Conservation (phyloP, 495 filamentous ascomycete species). For the Penicillium argentinense region DNA sequence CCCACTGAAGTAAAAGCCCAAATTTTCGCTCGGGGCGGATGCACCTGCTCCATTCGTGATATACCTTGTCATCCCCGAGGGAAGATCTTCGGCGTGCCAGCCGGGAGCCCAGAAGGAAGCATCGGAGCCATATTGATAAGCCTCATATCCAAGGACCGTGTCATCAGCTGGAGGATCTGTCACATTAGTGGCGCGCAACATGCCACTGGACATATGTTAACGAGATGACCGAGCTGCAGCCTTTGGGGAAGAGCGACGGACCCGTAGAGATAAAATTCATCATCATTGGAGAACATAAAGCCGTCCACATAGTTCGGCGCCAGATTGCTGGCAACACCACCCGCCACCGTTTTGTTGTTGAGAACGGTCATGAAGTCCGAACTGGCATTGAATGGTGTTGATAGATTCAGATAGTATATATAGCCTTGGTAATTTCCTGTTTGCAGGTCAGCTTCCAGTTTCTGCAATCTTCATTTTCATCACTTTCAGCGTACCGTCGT, state of each 20-base stretch:
- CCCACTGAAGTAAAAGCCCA: slow-evolving; percentile 71
- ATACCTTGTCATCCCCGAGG: slow-evolving; percentile 55
- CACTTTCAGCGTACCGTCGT: slow-evolving; percentile 13
- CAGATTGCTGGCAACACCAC: slow-evolving; percentile 50
- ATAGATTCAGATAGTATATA: slow-evolving; percentile 46
- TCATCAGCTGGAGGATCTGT: slow-evolving; percentile 4
- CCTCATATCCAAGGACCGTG: slow-evolving; percentile 40
- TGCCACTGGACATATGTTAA: slow-evolving; percentile 7
- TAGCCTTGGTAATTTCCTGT: slow-evolving; percentile 52
- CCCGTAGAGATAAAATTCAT: slow-evolving; percentile 53
- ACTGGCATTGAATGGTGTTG: slow-evolving; percentile 43
- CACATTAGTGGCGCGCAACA: background rate
- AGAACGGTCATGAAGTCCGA: slow-evolving; percentile 18
- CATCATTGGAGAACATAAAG: slow-evolving; percentile 64
- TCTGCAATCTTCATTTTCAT: background rate
- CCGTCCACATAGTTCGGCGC: slow-evolving; percentile 62
- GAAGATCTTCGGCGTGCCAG: slow-evolving; percentile 37
- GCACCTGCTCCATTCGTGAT: slow-evolving; percentile 63
- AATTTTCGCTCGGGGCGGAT: slow-evolving; percentile 69
- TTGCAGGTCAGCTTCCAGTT: too few relatives aligned
- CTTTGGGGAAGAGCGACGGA: slow-evolving; percentile 4
- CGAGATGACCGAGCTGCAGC: too few relatives aligned
- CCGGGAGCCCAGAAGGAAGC: slow-evolving; percentile 38
- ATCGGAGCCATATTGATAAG: slow-evolving; percentile 47
- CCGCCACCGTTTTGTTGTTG: slow-evolving; percentile 38